Base-by-base conservation (phyloP, 2,329 filamentous ascomycete species). In the Pseudomassariella vexata region DNA sequence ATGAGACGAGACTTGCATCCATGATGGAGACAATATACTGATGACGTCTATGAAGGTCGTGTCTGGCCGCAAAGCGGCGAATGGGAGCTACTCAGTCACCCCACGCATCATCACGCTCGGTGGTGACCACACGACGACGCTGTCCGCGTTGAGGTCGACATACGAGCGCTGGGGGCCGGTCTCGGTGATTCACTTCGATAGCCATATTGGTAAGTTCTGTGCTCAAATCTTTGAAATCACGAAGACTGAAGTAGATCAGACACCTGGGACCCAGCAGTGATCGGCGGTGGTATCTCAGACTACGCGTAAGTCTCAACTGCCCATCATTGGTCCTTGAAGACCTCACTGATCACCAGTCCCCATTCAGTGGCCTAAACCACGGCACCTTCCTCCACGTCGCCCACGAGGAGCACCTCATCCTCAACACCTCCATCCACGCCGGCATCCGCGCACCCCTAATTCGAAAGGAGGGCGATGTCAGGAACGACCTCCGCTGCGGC, bases 181-280 rank as follows among this genome's bases (percentile, higher is more conserved):
- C 6, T 74, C 76, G 1, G 76, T 82, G 4, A 59, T 82, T 16
- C 78, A 82, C 47, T 82, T 81, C 45, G 76, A 82, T 42, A 75
- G 45, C 9, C 80, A 87, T 49, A 65, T 85, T 8, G 82, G 58
- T 59, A 9, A 26, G 47, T 40, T 7, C n/a, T 27, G 1, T 17
- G 12, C 9, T 16, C 7, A 14, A 20, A 30, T 24, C 35, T 34
- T 12, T 12, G 17, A 20, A 26, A 35, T 28, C 19, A 15, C n/a
- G n/a, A n/a, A 9, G 7, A 9, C 24, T 26, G 24, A 26, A 2
- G 15, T 3, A 15, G 8, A 12, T 6, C 16, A 69, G 73, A 87
- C 52, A 86, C 82, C 1, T 87, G 82, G 82, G 76, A 85, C 49
- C 81, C 83, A 0, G 68, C 68, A 1, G 68, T 74, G 0, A 46